Percentiles rank a stretch among this genome's conserved stretches.
Evolutionary conservation across 352 stramenopile genomes (phyloP).

Genomic region (Aphanomyces stellatus): DNA sequence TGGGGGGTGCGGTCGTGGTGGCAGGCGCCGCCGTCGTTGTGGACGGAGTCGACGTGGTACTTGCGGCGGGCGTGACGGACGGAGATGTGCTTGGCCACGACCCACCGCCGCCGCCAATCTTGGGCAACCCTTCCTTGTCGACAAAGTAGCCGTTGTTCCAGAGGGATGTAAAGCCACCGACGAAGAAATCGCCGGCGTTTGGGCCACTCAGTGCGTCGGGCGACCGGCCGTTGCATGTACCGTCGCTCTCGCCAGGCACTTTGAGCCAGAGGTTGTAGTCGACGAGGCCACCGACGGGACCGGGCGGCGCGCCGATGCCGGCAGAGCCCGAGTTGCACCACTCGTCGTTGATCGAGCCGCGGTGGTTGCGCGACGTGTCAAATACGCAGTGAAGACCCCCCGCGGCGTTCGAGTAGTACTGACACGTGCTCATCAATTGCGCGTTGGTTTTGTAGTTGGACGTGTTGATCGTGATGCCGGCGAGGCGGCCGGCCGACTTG

Average conservation of each 20-base stretch:
- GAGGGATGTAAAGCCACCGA: conserved; percentile 37
- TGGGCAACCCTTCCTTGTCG: conserved; percentile 8
- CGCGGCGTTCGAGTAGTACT: conserved; percentile 26
- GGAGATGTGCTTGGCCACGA: neutral
- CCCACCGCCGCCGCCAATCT: neutral
- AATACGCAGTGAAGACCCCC: conserved; percentile 35
- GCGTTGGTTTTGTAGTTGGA: conserved; percentile 37
- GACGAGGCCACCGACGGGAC: conserved; percentile 26
- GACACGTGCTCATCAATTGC: conserved; percentile 28
- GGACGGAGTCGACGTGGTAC: neutral
- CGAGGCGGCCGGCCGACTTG: conserved; percentile 22
- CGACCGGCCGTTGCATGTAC: conserved; percentile 33
- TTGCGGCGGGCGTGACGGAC: neutral
- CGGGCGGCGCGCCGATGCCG: conserved; percentile 31
- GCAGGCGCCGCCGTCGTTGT: neutral
- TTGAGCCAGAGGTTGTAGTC: conserved; percentile 39
- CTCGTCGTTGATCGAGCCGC: conserved; percentile 19
- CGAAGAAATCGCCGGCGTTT: conserved; percentile 40
- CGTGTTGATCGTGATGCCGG: conserved; percentile 43
- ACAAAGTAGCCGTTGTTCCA: conserved; percentile 41
- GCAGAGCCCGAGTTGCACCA: conserved; percentile 38
- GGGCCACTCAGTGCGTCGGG: conserved; percentile 30
- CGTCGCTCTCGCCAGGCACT: conserved; percentile 37
- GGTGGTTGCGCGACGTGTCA: conserved; percentile 34
- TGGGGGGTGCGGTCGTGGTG: neutral